Evolutionary conservation across 192 early-diverging fungal species (phyloP).

Genomic region (Mortierella antarctica): DNA sequence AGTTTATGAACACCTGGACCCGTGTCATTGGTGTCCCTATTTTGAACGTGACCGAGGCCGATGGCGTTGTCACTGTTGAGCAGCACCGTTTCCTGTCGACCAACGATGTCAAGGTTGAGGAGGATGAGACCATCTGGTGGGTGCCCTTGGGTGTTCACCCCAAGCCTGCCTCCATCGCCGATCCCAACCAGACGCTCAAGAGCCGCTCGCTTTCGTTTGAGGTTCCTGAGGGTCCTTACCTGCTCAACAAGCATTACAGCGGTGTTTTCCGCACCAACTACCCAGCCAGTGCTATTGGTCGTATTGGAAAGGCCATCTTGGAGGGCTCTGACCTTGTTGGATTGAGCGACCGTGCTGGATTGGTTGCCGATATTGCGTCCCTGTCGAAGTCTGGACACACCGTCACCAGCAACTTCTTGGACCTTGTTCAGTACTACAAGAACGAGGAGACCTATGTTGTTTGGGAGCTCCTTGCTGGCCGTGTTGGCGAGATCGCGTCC

Average conservation of each 20-base stretch:
- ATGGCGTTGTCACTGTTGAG: slow-evolving; percentile 68
- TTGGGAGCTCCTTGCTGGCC: slow-evolving; percentile 71
- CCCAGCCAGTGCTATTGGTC: slow-evolving; percentile 60
- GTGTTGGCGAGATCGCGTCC: slow-evolving; percentile 68
- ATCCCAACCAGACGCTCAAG: slow-evolving; percentile 61
- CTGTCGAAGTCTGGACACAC: slow-evolving; percentile 83
- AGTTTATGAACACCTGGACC: slow-evolving; percentile 93
- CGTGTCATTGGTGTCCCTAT: slow-evolving; percentile 84
- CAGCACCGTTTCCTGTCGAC: slow-evolving; percentile 91
- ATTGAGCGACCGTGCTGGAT: slow-evolving; percentile 81
- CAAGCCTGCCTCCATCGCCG: slow-evolving; percentile 38
- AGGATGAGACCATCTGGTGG: slow-evolving; percentile 89
- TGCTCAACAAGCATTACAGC: slow-evolving; percentile 85
- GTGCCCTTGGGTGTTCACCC: slow-evolving; percentile 78
- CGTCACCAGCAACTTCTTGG: slow-evolving; percentile 79
- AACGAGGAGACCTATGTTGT: slow-evolving; percentile 87
- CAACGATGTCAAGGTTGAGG: slow-evolving; percentile 80
- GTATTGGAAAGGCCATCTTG: slow-evolving; percentile 67
- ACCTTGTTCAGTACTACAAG: slow-evolving; percentile 77
- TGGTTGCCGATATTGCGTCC: slow-evolving; percentile 86
- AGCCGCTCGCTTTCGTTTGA: slow-evolving; percentile 56
- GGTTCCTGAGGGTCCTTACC: slow-evolving; percentile 70
- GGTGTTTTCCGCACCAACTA: slow-evolving; percentile 92
- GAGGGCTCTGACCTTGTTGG: slow-evolving; percentile 60
- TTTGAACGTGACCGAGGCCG: slow-evolving; percentile 73